Percentiles rank a stretch among this genome's conserved stretches.
Evolutionary conservation across 495 filamentous ascomycete species (phyloP).

Genomic region (Tuber borchii): DNA sequence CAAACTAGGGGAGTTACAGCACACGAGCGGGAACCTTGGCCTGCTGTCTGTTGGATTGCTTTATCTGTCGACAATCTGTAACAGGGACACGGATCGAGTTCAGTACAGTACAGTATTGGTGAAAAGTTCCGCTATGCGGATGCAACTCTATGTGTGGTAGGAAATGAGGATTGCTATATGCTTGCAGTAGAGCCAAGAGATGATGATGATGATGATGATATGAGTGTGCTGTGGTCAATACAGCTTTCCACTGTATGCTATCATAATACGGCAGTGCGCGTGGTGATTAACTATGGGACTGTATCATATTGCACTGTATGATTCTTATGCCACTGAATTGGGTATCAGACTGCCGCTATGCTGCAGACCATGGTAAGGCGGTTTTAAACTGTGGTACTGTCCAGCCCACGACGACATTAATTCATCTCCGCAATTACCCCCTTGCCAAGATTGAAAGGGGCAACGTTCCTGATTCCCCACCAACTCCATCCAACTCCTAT

Average conservation of each 20-base stretch:
- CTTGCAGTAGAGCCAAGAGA: not conserved
- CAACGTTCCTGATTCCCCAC: not conserved
- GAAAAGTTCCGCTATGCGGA: not conserved
- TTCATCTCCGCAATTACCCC: not conserved
- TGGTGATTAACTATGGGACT: not conserved
- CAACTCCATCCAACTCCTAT: not conserved
- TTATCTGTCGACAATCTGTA: not conserved
- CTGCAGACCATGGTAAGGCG: not conserved
- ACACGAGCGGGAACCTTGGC: not conserved
- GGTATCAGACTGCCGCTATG: not conserved
- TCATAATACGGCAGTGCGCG: not conserved
- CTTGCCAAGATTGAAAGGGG: slow-evolving; percentile 3
- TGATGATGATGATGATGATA: too few relatives aligned
- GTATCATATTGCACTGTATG: not conserved
- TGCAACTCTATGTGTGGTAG: not conserved
- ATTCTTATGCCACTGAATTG: not conserved
- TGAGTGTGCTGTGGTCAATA: not conserved
- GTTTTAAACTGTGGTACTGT: not conserved
- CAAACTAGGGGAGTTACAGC: not conserved
- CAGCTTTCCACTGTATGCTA: not conserved
- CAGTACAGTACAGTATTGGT: not conserved
- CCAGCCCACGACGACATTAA: not conserved
- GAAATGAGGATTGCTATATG: not conserved
- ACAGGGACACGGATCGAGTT: not conserved
- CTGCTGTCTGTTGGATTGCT: not conserved